These are phyloP conservation scores for Malassezia obtusa DNA, from an alignment of 1,284 basidiomycete species.

Conservation along the genomic window DNA sequence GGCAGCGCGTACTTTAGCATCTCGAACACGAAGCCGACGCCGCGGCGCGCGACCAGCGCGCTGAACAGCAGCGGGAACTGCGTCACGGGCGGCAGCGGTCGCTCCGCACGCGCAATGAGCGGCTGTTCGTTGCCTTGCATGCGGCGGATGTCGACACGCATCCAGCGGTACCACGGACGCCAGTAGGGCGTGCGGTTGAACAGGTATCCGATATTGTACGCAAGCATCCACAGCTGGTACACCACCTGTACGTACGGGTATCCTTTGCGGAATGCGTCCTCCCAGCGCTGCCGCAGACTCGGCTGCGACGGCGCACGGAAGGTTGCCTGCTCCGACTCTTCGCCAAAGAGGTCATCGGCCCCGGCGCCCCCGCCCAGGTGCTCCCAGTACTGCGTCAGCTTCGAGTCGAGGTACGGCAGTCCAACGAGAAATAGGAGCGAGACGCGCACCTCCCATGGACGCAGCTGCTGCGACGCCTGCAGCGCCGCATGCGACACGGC, in stretches of 20 bases:
- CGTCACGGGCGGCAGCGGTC: neutral
- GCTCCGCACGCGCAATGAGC: neutral
- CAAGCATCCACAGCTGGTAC: slow-evolving; percentile 71
- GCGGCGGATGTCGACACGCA: slow-evolving; percentile 70
- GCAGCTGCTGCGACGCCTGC: slow-evolving; percentile 22
- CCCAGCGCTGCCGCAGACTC: neutral
- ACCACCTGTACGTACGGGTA: slow-evolving; percentile 74
- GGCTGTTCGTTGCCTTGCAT: slow-evolving; percentile 51
- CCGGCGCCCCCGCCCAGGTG: slow-evolving; percentile 67
- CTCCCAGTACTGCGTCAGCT: slow-evolving; percentile 82
- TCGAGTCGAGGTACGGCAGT: slow-evolving; percentile 77
- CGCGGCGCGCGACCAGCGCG: slow-evolving; percentile 20
- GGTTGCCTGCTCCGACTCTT: slow-evolving; percentile 11
- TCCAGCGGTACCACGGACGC: slow-evolving; percentile 79
- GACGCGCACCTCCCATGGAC: slow-evolving; percentile 19
- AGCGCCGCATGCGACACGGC: slow-evolving; percentile 1
- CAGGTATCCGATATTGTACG: slow-evolving; percentile 73
- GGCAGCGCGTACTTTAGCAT: slow-evolving; percentile 68
- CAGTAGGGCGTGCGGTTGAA: slow-evolving; percentile 79
- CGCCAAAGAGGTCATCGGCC: slow-evolving; percentile 50
- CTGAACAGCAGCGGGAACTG: slow-evolving; percentile 17
- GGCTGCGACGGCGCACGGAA: neutral
- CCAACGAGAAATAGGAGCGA: slow-evolving; percentile 57
- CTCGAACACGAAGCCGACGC: slow-evolving; percentile 35
- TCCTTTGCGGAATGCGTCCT: slow-evolving; percentile 54